Percentiles rank a stretch among this genome's conserved stretches.
These are phyloP conservation scores for Saccharomycopsis sp. DNA, from an alignment of 805 yeast genomes.

Conservation along the genomic window DNA sequence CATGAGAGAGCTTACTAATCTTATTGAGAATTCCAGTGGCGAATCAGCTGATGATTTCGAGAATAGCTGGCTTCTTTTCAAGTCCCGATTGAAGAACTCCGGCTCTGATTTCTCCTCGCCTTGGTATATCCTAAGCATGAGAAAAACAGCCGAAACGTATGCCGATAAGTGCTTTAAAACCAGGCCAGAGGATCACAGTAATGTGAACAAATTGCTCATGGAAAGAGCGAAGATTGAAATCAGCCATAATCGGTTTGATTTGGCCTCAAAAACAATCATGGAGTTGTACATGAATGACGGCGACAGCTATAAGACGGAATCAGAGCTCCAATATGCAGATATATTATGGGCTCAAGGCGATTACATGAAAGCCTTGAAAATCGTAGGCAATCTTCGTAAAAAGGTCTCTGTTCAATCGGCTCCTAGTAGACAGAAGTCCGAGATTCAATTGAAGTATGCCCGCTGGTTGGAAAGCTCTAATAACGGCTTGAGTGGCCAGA, in stretches of 20 bases:
- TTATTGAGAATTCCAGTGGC: neutral
- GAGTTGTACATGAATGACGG: constrained; percentile 37
- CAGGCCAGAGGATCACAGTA: constrained; percentile 57
- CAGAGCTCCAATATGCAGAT: constrained; percentile 72
- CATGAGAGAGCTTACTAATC: constrained; percentile 29
- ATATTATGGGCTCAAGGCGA: constrained; percentile 88
- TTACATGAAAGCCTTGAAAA: constrained; percentile 72
- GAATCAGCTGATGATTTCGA: neutral
- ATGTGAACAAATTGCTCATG: constrained; percentile 45
- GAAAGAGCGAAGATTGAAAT: constrained; percentile 60
- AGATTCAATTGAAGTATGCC: constrained; percentile 69
- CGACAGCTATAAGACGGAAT: constrained; percentile 32
- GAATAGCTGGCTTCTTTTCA: constrained; percentile 15
- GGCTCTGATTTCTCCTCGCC: constrained; percentile 55
- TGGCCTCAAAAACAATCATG: constrained; percentile 63
- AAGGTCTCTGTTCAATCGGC: constrained; percentile 12
- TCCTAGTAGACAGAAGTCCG: constrained; percentile 21
- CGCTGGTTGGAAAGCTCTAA: constrained; percentile 86
- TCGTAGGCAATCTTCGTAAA: constrained; percentile 39
- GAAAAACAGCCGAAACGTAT: constrained; percentile 42
- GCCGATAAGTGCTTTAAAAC: constrained; percentile 39
- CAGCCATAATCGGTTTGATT: constrained; percentile 58
- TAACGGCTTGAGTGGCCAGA: constrained; percentile 68
- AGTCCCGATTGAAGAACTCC: constrained; percentile 25
- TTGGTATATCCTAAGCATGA: constrained; percentile 52